A percentile compares a stretch with the other conserved stretches of the same genome.
Conservation (phyloP, 805 yeast species). For the Candida tibetensis region DNA sequence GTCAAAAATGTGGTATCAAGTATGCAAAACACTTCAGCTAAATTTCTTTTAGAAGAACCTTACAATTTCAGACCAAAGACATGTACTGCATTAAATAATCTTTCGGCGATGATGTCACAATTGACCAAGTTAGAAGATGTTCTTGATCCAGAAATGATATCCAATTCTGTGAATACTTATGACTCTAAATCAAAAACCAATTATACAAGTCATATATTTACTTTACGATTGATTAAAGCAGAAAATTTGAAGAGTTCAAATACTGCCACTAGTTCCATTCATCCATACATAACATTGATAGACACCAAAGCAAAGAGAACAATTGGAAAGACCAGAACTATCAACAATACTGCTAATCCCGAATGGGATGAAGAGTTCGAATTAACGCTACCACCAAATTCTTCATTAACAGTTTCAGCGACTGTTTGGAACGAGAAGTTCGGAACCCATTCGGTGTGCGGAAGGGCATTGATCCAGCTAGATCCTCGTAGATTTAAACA, state of each 20-base stretch:
- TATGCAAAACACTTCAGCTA: constrained; percentile 33
- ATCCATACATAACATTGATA: constrained; percentile 60
- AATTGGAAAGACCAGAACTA: constrained; percentile 67
- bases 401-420: constrained; percentile 48
- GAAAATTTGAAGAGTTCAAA: constrained; percentile 52
- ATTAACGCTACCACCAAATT: constrained; percentile 35
- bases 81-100: constrained; percentile 74
- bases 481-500: constrained; percentile 63
- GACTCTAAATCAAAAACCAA: constrained; percentile 31
- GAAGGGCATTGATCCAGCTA: constrained; percentile 56
- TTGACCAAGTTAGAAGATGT: constrained; percentile 52
- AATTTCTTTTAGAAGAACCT: constrained; percentile 43
- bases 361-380: constrained; percentile 90
- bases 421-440: constrained; percentile 69
- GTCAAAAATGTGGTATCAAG: constrained; percentile 49
- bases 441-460: constrained; percentile 61
- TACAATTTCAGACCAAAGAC: constrained; percentile 58
- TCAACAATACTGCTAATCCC: constrained; percentile 63
- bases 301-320: constrained; percentile 54
- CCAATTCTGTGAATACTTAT: constrained; percentile 35
- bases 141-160: constrained; percentile 57
- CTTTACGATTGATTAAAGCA: constrained; percentile 61
- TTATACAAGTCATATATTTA: constrained; percentile 53
- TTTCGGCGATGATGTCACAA: constrained; percentile 50
- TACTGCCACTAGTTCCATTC: constrained; percentile 30